Conservation (phyloP, 2,329 filamentous ascomycete species). For the Aspergillus tubingensis region DNA sequence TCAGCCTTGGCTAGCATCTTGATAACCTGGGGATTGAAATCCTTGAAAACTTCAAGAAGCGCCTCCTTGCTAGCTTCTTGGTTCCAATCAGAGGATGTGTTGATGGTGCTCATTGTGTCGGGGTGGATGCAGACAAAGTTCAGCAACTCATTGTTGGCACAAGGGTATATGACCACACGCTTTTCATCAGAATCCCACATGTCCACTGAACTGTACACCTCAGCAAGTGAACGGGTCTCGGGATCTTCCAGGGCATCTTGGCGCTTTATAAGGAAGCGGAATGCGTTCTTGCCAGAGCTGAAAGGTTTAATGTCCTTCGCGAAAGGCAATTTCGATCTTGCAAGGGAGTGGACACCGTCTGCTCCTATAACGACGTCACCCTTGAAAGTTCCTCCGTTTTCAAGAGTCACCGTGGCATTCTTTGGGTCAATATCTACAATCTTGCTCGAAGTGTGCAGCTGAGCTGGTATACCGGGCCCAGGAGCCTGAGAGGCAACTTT, state of each 20-base stretch:
- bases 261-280: slow-evolving; percentile 57
- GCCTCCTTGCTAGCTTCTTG: slow-evolving; percentile 28
- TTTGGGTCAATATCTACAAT: slow-evolving; percentile 49
- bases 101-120: slow-evolving; percentile 33
- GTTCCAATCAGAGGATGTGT: slow-evolving; percentile 42
- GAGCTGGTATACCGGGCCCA: slow-evolving; percentile 41
- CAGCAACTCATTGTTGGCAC: slow-evolving; percentile 48
- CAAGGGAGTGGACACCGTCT: slow-evolving; percentile 52
- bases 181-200: slow-evolving; percentile 49
- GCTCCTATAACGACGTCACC: slow-evolving; percentile 58
- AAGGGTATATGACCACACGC: slow-evolving; percentile 52
- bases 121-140: slow-evolving; percentile 59
- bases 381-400: slow-evolving; percentile 45
- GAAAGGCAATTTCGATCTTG: slow-evolving; percentile 31
- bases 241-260: slow-evolving; percentile 46
- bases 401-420: slow-evolving; percentile 47
- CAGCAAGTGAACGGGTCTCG: slow-evolving; percentile 41
- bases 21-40: slow-evolving; percentile 47
- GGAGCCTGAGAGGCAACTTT: slow-evolving; percentile 49
- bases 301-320: slow-evolving; percentile 39
- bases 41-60: slow-evolving; percentile 31
- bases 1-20: slow-evolving; percentile 44
- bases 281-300: slow-evolving; percentile 58
- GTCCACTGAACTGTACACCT: slow-evolving; percentile 43
- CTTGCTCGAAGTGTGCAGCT: slow-evolving; percentile 47